These are phyloP conservation scores for Saposhnikovia divaricata DNA, from an alignment of 129 eudicot genomes.

Conservation along the genomic window DNA sequence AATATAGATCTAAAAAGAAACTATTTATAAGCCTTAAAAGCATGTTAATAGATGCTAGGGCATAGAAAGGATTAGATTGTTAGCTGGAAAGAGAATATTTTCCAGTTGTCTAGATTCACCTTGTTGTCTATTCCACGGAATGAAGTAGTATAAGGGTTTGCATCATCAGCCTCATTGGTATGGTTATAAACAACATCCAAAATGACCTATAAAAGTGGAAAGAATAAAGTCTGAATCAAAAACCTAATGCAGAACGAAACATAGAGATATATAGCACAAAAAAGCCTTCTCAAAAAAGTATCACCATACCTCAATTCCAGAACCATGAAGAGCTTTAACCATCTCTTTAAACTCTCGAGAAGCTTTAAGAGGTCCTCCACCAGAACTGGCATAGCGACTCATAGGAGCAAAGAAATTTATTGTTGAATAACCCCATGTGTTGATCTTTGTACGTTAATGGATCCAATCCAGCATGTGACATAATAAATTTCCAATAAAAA, in stretches of 20 bases:
- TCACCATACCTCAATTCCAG: constrained; percentile 80
- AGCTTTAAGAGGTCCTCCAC: constrained; percentile 87
- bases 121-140: constrained; percentile 98
- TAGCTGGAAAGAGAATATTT: background rate
- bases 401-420: constrained; percentile 97
- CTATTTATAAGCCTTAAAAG: background rate
- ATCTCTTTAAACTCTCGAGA: constrained; percentile 80
- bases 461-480: constrained; percentile 14
- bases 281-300: background rate
- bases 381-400: constrained; percentile 97
- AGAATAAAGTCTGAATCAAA: constrained; percentile 3
- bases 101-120: constrained; percentile 30
- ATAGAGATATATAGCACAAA: background rate
- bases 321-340: constrained; percentile 88
- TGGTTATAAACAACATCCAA: constrained; percentile 97
- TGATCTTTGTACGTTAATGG: constrained; percentile 37
- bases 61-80: background rate
- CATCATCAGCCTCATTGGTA: constrained; percentile 97
- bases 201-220: constrained; percentile 50
- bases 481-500: background rate
- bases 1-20: background rate
- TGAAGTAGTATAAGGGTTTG: constrained; percentile 77
- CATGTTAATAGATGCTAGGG: background rate
- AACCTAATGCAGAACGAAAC: background rate
- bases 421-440: constrained; percentile 99